phyloP scores from a whole-genome alignment of 371 early-diverging fungal genomes.

The Circinella minor region DNA sequence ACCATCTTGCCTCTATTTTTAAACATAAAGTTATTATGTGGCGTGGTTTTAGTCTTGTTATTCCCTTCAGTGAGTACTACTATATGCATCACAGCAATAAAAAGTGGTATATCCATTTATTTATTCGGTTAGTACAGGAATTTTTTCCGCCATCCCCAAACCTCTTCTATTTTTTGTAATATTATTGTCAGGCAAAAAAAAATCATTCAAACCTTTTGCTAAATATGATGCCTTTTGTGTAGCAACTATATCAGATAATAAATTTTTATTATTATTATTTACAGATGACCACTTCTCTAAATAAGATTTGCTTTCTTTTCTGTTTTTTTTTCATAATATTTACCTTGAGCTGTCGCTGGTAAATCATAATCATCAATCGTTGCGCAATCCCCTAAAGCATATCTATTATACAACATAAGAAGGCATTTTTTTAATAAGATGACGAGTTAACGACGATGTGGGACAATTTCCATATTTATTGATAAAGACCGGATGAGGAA shows the following conservation, averaged over 20 bases:
- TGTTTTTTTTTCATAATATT: neutral
- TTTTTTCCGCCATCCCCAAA: too few relatives aligned
- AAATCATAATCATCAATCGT: slow-evolving; percentile 63
- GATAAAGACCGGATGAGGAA: neutral
- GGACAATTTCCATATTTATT: neutral
- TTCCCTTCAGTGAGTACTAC: neutral
- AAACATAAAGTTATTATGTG: neutral
- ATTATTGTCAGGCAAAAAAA: too few relatives aligned
- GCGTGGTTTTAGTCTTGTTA: neutral
- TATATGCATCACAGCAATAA: too few relatives aligned
- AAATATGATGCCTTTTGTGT: slow-evolving; percentile 79
- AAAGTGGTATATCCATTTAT: too few relatives aligned
- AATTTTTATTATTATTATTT: neutral
- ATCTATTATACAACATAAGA: slow-evolving; percentile 28
- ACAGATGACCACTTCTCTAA: neutral
- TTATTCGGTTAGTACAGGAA: too few relatives aligned
- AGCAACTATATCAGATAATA: slow-evolving; percentile 53
- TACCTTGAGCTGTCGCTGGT: slow-evolving; percentile 78
- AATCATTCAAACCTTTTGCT: slow-evolving; percentile 35
- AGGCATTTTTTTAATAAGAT: slow-evolving; percentile 4
- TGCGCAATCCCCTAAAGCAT: slow-evolving; percentile 86
- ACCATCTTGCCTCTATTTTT: slow-evolving; percentile 32
- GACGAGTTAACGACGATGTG: neutral
- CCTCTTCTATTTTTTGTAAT: too few relatives aligned
- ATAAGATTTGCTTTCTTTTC: neutral